Percentiles rank a stretch among this genome's conserved stretches.
These are phyloP conservation scores for Protostelium mycophagum DNA, from an alignment of 78 protist genomes.

Conservation along the genomic window DNA sequence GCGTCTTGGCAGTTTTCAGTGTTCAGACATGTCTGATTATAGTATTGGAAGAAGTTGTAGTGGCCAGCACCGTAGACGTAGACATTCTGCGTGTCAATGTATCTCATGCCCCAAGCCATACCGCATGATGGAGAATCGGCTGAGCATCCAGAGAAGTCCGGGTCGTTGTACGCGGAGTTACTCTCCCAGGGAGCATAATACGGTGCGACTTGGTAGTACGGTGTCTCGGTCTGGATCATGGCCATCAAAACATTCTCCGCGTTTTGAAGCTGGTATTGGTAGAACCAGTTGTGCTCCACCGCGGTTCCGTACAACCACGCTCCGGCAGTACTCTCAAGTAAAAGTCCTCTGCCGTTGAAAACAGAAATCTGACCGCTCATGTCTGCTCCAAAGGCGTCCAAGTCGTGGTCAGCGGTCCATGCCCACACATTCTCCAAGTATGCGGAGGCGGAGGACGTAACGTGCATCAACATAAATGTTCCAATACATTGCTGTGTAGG, in stretches of 20 bases:
- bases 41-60: background rate
- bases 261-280: background rate
- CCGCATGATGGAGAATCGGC: background rate
- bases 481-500: background rate
- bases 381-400: too few species aligned
- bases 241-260: background rate
- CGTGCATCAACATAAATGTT: background rate
- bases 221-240: conserved; percentile 1
- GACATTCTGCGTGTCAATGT: background rate
- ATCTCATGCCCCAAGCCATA: background rate
- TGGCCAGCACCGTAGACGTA: background rate
- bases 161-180: background rate
- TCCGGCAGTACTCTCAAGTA: background rate
- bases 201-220: conserved; percentile 3
- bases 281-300: background rate
- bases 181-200: background rate
- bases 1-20: background rate
- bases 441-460: background rate
- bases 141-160: background rate
- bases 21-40: background rate
- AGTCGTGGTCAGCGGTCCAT: conserved; percentile 7
- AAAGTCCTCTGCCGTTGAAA: background rate
- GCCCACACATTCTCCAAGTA: conserved; percentile 8
- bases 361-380: background rate
- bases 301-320: background rate